Evolutionary conservation across 345 rosid species (phyloP).

Genomic region (Melaleuca alternifolia): DNA sequence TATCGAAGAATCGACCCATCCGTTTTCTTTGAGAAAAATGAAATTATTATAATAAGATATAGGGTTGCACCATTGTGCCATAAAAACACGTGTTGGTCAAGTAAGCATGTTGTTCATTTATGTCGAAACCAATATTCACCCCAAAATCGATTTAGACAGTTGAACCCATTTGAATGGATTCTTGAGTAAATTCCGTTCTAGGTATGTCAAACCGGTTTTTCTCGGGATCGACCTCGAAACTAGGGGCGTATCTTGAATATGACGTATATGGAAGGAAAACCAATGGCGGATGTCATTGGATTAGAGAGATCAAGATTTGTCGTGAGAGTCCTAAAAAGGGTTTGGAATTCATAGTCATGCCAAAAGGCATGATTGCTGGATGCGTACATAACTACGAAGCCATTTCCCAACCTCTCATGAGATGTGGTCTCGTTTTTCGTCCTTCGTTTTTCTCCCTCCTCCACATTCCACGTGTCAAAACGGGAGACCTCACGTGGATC

Average conservation of each 20-base stretch:
- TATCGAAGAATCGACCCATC: rapidly evolving
- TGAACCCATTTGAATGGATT: not conserved
- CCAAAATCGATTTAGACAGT: not conserved
- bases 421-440: not conserved
- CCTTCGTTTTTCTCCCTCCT: not conserved
- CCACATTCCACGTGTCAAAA: not conserved
- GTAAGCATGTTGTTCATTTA: not conserved
- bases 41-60: not conserved
- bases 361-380: not conserved
- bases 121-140: not conserved
- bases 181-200: not conserved
- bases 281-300: too few species aligned
- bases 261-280: too few species aligned
- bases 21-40: not conserved
- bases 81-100: not conserved
- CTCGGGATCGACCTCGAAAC: not conserved
- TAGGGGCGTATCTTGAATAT: too few species aligned
- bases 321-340: not conserved
- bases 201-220: not conserved
- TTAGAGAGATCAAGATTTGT: too few species aligned
- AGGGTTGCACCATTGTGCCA: too few species aligned
- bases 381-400: not conserved
- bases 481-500: not conserved
- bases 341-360: not conserved
- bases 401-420: not conserved